phyloP scores from a whole-genome alignment of 73 alveolate genomes.

The Blepharisma stoltei region DNA sequence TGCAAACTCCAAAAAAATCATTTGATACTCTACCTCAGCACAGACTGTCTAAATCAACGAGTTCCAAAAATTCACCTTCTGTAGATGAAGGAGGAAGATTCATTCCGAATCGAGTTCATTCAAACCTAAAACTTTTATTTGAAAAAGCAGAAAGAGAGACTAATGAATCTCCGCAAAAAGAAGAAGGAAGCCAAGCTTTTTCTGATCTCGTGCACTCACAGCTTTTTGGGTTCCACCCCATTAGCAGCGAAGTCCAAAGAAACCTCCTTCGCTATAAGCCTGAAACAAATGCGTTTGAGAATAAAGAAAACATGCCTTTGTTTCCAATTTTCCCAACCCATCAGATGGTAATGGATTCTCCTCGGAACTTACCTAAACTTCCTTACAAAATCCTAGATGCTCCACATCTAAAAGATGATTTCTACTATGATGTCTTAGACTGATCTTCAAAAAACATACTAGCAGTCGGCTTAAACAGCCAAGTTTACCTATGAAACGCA shows the following conservation, averaged over 20 bases:
- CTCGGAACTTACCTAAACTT: slow-evolving; percentile 85
- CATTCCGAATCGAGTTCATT: slow-evolving; percentile 21
- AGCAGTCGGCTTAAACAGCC: slow-evolving; percentile 80
- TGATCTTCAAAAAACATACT: slow-evolving; percentile 90
- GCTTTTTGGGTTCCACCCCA: background rate
- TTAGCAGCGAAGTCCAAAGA: background rate
- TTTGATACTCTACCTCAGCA: slow-evolving; percentile 20
- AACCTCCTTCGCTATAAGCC: background rate
- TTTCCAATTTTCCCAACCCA: background rate
- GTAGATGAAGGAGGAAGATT: slow-evolving; percentile 20
- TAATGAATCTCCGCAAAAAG: background rate
- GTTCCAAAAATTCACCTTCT: slow-evolving; percentile 1
- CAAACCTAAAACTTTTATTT: slow-evolving; percentile 15
- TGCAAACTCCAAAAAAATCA: slow-evolving; percentile 26
- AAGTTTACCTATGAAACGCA: slow-evolving; percentile 83
- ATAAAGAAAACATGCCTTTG: slow-evolving; percentile 19
- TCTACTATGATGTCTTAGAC: slow-evolving; percentile 88
- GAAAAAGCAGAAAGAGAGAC: slow-evolving; percentile 12
- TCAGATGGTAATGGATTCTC: slow-evolving; percentile 27
- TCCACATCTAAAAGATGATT: slow-evolving; percentile 94
- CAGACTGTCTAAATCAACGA: background rate
- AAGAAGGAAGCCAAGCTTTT: background rate
- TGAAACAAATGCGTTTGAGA: background rate
- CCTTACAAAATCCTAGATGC: slow-evolving; percentile 98
- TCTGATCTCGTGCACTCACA: slow-evolving; percentile 26